phyloP scores from a whole-genome alignment of 108 stramenopile species.

The Conticribra weissflogii region DNA sequence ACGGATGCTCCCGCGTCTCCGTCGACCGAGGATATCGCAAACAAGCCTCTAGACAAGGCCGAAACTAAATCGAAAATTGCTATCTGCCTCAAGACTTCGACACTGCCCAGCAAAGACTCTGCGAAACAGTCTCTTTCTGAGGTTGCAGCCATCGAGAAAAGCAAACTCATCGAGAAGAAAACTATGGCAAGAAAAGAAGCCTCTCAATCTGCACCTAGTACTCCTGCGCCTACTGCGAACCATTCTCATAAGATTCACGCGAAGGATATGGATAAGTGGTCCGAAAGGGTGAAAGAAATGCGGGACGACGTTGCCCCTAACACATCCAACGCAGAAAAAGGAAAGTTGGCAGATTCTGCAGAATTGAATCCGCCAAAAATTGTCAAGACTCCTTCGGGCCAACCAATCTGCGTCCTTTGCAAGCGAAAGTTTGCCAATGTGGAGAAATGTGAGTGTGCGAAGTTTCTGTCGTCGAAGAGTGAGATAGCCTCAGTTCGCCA shows the following conservation, averaged over 20 bases:
- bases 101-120: conserved; percentile 8
- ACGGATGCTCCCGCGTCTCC: neutral
- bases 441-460: conserved; percentile 52
- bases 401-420: conserved; percentile 81
- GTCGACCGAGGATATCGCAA: neutral
- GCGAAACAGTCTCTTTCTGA: conserved; percentile 10
- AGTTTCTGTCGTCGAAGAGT: too few species aligned
- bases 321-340: neutral
- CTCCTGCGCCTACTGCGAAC: conserved; percentile 4
- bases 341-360: neutral
- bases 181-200: conserved; percentile 18
- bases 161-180: conserved; percentile 37
- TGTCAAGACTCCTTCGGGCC: conserved; percentile 58
- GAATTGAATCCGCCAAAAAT: conserved; percentile 20
- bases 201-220: conserved; percentile 13
- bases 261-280: conserved; percentile 80
- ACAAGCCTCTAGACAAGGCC: neutral
- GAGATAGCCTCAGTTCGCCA: too few species aligned
- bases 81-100: conserved; percentile 48
- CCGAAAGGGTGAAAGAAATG: conserved; percentile 63
- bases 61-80: conserved; percentile 43
- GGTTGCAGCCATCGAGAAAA: conserved; percentile 33
- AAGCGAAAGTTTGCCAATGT: conserved; percentile 72
- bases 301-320: conserved; percentile 12
- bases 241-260: conserved; percentile 62